Evolutionary conservation across 805 yeast genomes (phyloP).

Genomic region (Cyberlindnera nakhonratchasimensis): DNA sequence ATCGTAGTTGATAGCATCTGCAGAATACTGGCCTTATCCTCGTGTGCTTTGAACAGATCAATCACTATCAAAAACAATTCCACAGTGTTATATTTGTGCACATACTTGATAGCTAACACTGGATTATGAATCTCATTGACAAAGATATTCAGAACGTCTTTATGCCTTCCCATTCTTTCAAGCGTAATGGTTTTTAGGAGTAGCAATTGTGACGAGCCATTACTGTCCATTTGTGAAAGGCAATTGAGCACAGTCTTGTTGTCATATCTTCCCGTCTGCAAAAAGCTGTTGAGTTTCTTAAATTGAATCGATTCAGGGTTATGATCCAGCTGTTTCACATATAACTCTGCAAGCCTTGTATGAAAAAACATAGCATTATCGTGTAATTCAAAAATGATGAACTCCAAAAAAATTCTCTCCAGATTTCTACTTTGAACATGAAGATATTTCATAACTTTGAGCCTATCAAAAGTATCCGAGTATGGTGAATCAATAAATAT

Average conservation of each 20-base stretch:
- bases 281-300: constrained; percentile 33
- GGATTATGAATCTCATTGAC: constrained; percentile 56
- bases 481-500: constrained; percentile 65
- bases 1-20: constrained; percentile 37
- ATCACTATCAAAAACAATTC: constrained; percentile 38
- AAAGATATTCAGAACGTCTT: constrained; percentile 58
- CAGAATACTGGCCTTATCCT: constrained; percentile 34
- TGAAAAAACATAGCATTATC: constrained; percentile 38
- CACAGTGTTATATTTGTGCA: constrained; percentile 34
- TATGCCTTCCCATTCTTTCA: constrained; percentile 56
- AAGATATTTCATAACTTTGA: constrained; percentile 53
- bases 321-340: constrained; percentile 33
- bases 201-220: constrained; percentile 14
- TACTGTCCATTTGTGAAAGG: constrained; percentile 8
- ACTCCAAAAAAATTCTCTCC: constrained; percentile 49
- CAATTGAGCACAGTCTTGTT: constrained; percentile 26
- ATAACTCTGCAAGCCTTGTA: constrained; percentile 42
- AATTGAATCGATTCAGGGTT: constrained; percentile 22
- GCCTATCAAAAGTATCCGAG: constrained; percentile 54
- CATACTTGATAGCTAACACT: constrained; percentile 49
- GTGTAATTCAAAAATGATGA: constrained; percentile 39
- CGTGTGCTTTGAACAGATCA: constrained; percentile 34
- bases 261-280: constrained; percentile 35
- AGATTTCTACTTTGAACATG: constrained; percentile 27
- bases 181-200: constrained; percentile 56